Conservation (phyloP, 2,329 filamentous ascomycete genomes). For the Epichloe sibirici region DNA sequence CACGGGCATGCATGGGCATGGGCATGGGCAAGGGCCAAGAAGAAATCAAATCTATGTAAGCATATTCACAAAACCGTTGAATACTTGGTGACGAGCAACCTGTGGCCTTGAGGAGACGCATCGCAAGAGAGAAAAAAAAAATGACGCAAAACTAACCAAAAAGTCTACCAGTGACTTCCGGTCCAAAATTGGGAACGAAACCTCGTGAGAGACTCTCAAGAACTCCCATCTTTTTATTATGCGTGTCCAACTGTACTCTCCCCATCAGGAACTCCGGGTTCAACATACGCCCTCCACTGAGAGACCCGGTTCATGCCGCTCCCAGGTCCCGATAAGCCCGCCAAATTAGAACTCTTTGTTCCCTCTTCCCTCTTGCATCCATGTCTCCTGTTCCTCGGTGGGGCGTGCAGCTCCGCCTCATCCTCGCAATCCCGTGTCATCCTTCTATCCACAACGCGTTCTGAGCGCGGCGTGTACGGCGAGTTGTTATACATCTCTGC, state of each 20-base stretch:
- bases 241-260: slow-evolving; percentile 11
- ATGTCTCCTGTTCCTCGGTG: slow-evolving; percentile 18
- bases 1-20: too few species aligned
- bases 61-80: too few species aligned
- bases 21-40: too few species aligned
- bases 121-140: too few species aligned
- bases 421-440: slow-evolving; percentile 20
- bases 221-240: neutral
- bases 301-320: slow-evolving; percentile 35
- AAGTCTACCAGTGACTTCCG: neutral
- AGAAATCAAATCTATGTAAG: too few species aligned
- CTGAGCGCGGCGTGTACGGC: slow-evolving; percentile 17
- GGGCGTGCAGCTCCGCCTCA: slow-evolving; percentile 15
- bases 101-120: neutral
- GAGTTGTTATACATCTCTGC: slow-evolving; percentile 22
- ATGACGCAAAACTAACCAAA: too few species aligned
- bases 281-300: slow-evolving; percentile 37
- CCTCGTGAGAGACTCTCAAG: neutral
- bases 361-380: slow-evolving; percentile 13
- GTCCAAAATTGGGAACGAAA: too few species aligned
- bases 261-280: slow-evolving; percentile 27
- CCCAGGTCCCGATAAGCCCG: slow-evolving; percentile 31
- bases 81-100: neutral
- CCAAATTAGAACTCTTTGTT: slow-evolving; percentile 31
- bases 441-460: slow-evolving; percentile 16